Percentiles rank a stretch among this genome's conserved stretches.
Evolutionary conservation across 1,139 yeast species (phyloP).

Genomic region (Lizanozyma gosingica): DNA sequence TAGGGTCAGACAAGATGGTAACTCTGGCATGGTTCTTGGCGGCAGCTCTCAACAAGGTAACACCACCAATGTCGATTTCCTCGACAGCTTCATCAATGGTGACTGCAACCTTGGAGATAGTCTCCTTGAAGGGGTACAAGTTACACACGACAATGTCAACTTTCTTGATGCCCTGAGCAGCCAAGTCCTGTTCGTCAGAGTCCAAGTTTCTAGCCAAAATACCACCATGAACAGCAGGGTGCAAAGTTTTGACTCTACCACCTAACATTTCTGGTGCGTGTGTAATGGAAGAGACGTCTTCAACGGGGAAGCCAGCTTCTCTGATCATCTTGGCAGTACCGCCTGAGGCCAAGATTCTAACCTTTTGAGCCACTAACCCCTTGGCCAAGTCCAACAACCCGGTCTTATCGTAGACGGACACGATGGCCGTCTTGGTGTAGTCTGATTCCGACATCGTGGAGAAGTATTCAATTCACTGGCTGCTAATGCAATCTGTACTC

Average conservation of each 20-base stretch:
- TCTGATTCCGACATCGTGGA: constrained; percentile 16
- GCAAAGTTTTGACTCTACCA: constrained; percentile 95
- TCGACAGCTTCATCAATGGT: constrained; percentile 97
- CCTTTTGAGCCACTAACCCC: constrained; percentile 81
- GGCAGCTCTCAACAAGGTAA: constrained; percentile 92
- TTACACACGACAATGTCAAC: constrained; percentile 96
- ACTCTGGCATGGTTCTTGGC: constrained; percentile 97
- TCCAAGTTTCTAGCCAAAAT: constrained; percentile 90
- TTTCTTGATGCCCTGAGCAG: constrained; percentile 82
- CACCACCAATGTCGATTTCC: constrained; percentile 98
- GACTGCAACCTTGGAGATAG: constrained; percentile 90
- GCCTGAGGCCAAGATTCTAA: constrained; percentile 91
- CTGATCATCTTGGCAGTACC: constrained; percentile 93
- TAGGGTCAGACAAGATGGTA: constrained; percentile 88
- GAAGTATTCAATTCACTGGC: neutral
- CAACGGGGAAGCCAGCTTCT: constrained; percentile 97
- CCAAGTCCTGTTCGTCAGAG: constrained; percentile 80
- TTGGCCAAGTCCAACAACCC: constrained; percentile 93
- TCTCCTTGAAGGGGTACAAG: constrained; percentile 96
- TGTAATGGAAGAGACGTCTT: constrained; percentile 88
- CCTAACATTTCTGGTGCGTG: constrained; percentile 99
- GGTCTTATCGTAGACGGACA: constrained; percentile 95
- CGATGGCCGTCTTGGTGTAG: constrained; percentile 76
- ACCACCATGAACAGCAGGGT: constrained; percentile 99
- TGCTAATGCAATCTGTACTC: neutral